Evolutionary conservation across 2,329 filamentous ascomycete genomes (phyloP), one percentile per base, ranked within the genome.

Genomic region (Westerdykella sp.): DNA sequence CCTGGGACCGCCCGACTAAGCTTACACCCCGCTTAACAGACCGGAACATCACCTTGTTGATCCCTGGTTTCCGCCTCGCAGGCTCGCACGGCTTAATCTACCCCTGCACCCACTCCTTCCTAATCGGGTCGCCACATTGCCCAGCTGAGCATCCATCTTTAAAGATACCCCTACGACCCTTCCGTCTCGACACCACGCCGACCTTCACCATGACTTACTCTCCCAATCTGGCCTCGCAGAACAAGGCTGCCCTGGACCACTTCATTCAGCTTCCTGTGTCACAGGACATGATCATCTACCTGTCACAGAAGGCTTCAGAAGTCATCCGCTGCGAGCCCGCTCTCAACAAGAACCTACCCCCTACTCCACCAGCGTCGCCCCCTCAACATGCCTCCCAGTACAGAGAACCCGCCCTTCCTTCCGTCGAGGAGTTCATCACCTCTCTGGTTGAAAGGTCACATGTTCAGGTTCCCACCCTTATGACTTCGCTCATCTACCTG

Each of bases 401-500:
- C 47, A 65, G 71, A 43, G 75, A 75, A 46, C 63, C 70, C 22
- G 43, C 60, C 22, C 62, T 98, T 25, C 93, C 93, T 3, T 83
- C 85, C 0, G 74, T 97, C 30, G 87, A 95, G 68, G 79, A 83
- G 45, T 98, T 97, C 76, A 97, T 98, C 71, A 84, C 81, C 40
- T 88, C 89, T 51, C 78, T 98, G 23, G 90, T 97, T 48, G 81
- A 87, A 62, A 85, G 86, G 47, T 97, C 91, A 53, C 95, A 96
- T 67, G 93, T 97, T 23, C 91, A 97, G 75, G 90, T 96, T 41
- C 87, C 93, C 11, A 98, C 93, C 6, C 79, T 98, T 55, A 97
- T 98, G 93, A 91, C 88, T 30, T 90, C 90, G 6, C 79, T 98
- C 34, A 89, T 97, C 66, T 98, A 96, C 76, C 83, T 98, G 44